Conservation (phyloP, 2,329 filamentous ascomycete genomes). For the Epichloe coenophiala region DNA sequence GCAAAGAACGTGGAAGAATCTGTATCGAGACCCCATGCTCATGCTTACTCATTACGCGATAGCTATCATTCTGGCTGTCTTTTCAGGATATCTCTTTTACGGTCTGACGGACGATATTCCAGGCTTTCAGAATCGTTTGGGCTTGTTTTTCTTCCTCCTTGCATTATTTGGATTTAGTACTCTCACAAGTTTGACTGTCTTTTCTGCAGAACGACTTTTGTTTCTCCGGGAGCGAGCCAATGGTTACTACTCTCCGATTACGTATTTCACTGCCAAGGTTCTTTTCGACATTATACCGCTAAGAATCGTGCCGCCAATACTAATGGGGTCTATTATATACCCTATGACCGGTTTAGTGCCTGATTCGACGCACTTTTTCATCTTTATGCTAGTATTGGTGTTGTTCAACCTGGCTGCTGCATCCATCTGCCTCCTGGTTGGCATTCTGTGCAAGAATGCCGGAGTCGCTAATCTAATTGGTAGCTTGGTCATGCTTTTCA, state of each 20-base stretch:
- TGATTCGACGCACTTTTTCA: slow-evolving; percentile 70
- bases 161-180: slow-evolving; percentile 96
- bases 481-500: slow-evolving; percentile 95
- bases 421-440: slow-evolving; percentile 88
- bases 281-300: slow-evolving; percentile 94
- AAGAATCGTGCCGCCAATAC: slow-evolving; percentile 83
- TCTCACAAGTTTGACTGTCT: slow-evolving; percentile 83
- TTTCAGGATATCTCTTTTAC: slow-evolving; percentile 93
- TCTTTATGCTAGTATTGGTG: slow-evolving; percentile 81
- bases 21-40: slow-evolving; percentile 93
- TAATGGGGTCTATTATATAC: slow-evolving; percentile 93
- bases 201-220: slow-evolving; percentile 76
- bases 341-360: slow-evolving; percentile 92
- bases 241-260: slow-evolving; percentile 86
- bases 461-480: slow-evolving; percentile 89
- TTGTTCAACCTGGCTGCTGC: slow-evolving; percentile 93
- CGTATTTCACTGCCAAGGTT: slow-evolving; percentile 93
- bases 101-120: slow-evolving; percentile 91
- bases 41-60: slow-evolving; percentile 99
- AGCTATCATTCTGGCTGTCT: slow-evolving; percentile 82
- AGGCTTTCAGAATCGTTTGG: slow-evolving; percentile 93
- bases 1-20: slow-evolving; percentile 84
- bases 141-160: slow-evolving; percentile 93
- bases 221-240: slow-evolving; percentile 93
- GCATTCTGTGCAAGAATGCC: slow-evolving; percentile 83